Conservation (phyloP, 2,329 filamentous ascomycete species). For the Mariannaea sp. region DNA sequence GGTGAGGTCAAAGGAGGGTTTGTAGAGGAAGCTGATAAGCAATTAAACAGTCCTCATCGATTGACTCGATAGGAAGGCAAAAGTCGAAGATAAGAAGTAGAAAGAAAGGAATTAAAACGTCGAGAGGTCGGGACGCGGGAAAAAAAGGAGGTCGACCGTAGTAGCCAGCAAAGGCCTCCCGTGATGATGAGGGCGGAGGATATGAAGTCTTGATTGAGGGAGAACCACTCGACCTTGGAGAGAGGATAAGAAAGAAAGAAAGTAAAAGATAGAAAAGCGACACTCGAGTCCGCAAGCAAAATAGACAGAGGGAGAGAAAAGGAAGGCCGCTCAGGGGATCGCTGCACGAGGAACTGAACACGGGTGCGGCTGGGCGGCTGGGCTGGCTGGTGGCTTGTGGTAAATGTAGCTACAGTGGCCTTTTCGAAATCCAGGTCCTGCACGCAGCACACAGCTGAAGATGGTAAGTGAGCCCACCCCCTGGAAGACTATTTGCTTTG, state of each 20-base stretch:
- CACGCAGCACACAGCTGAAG: not conserved
- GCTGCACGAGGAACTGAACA: slow-evolving; percentile 1
- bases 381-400: slow-evolving; percentile 19
- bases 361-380: slow-evolving; percentile 27
- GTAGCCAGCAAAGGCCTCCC: slow-evolving; percentile 20
- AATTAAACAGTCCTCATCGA: slow-evolving; percentile 35
- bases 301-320: slow-evolving; percentile 11
- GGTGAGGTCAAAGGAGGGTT: slow-evolving; percentile 20
- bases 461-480: not conserved
- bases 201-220: slow-evolving; percentile 9
- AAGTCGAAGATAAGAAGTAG: slow-evolving; percentile 16
- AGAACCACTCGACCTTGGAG: slow-evolving; percentile 18
- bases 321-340: slow-evolving; percentile 35
- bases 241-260: slow-evolving; percentile 26
- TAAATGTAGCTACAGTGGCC: slow-evolving; percentile 49
- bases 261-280: slow-evolving; percentile 19
- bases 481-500: slow-evolving; percentile 1
- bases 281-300: slow-evolving; percentile 6
- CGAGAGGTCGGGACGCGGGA: slow-evolving; percentile 19
- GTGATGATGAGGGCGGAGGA: slow-evolving; percentile 23
- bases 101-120: slow-evolving; percentile 19
- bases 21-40: slow-evolving; percentile 20
- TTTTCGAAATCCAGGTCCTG: slow-evolving; percentile 36
- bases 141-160: slow-evolving; percentile 25
- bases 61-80: slow-evolving; percentile 21